Percentiles rank a stretch among this genome's conserved stretches.
phyloP scores from a whole-genome alignment of 1,284 basidiomycete genomes.

The Ganoderma meredithae region DNA sequence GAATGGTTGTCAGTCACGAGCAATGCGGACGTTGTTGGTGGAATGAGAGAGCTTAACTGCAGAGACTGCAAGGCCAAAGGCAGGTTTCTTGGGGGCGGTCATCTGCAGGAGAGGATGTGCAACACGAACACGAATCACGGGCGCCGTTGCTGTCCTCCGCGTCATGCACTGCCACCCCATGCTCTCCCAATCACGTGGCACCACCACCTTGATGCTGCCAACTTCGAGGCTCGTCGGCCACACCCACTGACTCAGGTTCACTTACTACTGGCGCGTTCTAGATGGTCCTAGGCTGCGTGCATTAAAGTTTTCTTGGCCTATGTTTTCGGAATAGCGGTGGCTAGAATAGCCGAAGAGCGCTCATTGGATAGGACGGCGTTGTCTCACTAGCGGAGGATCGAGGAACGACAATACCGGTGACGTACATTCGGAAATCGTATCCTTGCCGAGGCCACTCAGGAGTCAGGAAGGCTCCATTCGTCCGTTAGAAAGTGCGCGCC shows the following conservation, averaged over 20 bases:
- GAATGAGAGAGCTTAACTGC: not conserved
- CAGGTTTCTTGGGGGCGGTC: not conserved
- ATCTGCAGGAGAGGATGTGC: not conserved
- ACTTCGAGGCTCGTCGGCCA: too few species aligned
- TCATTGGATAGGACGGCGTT: not conserved
- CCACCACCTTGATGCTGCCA: not conserved
- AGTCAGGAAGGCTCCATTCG: not conserved
- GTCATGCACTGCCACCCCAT: not conserved
- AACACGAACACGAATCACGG: not conserved
- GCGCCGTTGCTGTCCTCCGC: not conserved
- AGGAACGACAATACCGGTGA: not conserved
- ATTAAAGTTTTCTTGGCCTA: not conserved
- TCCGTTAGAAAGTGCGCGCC: not conserved
- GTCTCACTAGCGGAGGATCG: not conserved
- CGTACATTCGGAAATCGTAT: not conserved
- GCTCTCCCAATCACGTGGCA: not conserved
- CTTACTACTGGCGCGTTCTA: not conserved
- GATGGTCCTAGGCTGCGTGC: not conserved
- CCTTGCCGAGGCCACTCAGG: not conserved
- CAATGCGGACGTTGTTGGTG: not conserved
- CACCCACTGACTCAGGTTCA: too few species aligned
- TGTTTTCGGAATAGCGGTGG: not conserved
- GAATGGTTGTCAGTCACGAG: constrained; percentile 3
- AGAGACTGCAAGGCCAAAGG: not conserved
- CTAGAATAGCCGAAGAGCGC: not conserved